Percentiles rank a stretch among this genome's conserved stretches.
Evolutionary conservation across 306 rosid species (phyloP).

Genomic region (Parietaria judaica): DNA sequence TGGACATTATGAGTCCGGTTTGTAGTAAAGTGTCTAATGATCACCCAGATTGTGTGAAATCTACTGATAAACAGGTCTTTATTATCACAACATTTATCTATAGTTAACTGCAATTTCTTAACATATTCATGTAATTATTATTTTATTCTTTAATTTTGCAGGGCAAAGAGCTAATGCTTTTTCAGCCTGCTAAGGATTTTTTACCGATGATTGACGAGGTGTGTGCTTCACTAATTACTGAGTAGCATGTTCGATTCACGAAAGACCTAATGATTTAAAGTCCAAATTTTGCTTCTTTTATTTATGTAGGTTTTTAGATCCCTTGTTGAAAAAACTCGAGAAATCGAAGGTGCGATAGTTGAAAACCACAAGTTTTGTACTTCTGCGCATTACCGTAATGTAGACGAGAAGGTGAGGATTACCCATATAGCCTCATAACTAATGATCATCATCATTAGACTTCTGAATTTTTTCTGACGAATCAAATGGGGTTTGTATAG

Average conservation of each 20-base stretch:
- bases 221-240: neutral
- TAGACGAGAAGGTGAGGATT: constrained; percentile 60
- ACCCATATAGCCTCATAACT: neutral
- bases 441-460: too few species aligned
- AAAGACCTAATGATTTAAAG: neutral
- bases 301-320: constrained; percentile 64
- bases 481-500: constrained; percentile 23
- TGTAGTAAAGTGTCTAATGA: constrained; percentile 24
- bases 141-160: constrained; percentile 20
- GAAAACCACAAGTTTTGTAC: constrained; percentile 93
- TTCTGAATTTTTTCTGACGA: too few species aligned
- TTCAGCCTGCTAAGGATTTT: constrained; percentile 88
- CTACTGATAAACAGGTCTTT: constrained; percentile 46
- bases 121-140: neutral
- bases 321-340: constrained; percentile 67
- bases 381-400: constrained; percentile 95
- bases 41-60: constrained; percentile 46
- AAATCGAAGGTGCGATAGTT: constrained; percentile 64
- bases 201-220: constrained; percentile 85
- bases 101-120: neutral
- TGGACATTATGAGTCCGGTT: constrained; percentile 80
- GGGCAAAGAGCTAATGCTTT: constrained; percentile 73
- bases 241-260: neutral
- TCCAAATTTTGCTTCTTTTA: neutral
- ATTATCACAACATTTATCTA: neutral